phyloP scores from a whole-genome alignment of 2,329 filamentous ascomycete genomes.

The Celoporthe dispersa region DNA sequence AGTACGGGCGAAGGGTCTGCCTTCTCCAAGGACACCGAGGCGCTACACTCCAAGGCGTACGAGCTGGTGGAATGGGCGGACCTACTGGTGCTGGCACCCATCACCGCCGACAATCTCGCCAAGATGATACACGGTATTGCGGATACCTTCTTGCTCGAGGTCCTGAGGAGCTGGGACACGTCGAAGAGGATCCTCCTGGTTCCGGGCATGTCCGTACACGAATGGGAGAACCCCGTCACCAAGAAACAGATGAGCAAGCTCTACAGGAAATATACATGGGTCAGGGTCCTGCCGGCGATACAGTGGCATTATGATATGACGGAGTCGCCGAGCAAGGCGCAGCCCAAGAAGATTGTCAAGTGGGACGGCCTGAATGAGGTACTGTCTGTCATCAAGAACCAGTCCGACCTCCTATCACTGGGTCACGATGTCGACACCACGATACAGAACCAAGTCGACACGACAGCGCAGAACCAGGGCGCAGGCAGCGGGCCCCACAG shows the following conservation, averaged over 20 bases:
- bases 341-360: conserved; percentile 57
- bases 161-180: conserved; percentile 84
- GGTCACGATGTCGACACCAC: conserved; percentile 70
- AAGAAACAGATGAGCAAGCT: conserved; percentile 87
- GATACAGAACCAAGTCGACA: conserved; percentile 58
- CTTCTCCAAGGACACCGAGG: conserved; percentile 53
- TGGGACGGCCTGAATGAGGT: conserved; percentile 73
- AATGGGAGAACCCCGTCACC: conserved; percentile 91
- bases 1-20: conserved; percentile 32
- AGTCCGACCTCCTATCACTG: conserved; percentile 74
- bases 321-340: conserved; percentile 17
- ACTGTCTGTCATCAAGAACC: conserved; percentile 75
- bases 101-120: conserved; percentile 82
- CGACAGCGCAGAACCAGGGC: conserved; percentile 46
- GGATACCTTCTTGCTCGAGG: conserved; percentile 78
- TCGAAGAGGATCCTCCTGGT: conserved; percentile 84
- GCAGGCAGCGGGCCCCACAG: conserved; percentile 40
- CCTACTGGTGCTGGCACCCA: conserved; percentile 79
- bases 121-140: conserved; percentile 87
- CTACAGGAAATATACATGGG: conserved; percentile 83
- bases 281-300: conserved; percentile 79
- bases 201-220: conserved; percentile 84
- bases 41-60: conserved; percentile 57
- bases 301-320: conserved; percentile 74
- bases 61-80: conserved; percentile 88